phyloP scores from a whole-genome alignment of 306 rosid species.

The Boehmeria nivea region DNA sequence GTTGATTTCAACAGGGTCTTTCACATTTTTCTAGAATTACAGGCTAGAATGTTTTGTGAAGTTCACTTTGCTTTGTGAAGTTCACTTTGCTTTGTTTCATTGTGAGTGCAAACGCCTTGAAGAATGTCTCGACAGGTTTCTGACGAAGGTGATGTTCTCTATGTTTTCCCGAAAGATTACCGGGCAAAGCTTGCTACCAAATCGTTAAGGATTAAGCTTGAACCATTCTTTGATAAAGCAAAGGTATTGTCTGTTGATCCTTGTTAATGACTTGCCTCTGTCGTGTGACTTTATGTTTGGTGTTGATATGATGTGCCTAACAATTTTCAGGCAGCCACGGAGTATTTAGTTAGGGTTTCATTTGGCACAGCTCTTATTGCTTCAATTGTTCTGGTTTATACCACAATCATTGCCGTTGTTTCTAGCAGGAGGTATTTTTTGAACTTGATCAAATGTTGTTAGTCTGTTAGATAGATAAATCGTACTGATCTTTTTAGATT shows the following conservation, averaged over 20 bases:
- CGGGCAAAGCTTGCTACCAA: constrained; percentile 74
- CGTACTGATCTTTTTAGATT: not conserved
- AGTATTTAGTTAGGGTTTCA: constrained; percentile 86
- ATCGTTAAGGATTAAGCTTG: constrained; percentile 70
- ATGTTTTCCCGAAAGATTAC: constrained; percentile 83
- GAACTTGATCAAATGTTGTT: constrained; percentile 8
- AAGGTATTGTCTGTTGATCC: constrained; percentile 45
- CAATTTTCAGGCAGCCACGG: constrained; percentile 60
- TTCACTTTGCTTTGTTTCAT: constrained; percentile 32
- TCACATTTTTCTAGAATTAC: not conserved
- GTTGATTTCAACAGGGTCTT: not conserved
- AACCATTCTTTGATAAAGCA: constrained; percentile 70
- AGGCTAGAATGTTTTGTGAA: not conserved
- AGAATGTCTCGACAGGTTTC: constrained; percentile 80
- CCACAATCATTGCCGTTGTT: constrained; percentile 80
- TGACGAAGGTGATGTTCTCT: constrained; percentile 84
- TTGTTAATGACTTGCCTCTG: constrained; percentile 5
- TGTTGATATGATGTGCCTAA: constrained; percentile 6
- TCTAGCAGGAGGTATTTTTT: constrained; percentile 67
- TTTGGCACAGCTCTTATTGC: constrained; percentile 95
- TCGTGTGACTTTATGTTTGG: constrained; percentile 1
- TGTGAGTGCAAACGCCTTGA: constrained; percentile 43
- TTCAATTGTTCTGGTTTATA: constrained; percentile 87
- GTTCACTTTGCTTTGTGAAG: constrained; percentile 14
- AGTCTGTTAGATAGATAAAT: too few relatives aligned